These are phyloP conservation scores for Cynanchum wilfordii DNA, from an alignment of 257 asterid genomes.

Conservation along the genomic window DNA sequence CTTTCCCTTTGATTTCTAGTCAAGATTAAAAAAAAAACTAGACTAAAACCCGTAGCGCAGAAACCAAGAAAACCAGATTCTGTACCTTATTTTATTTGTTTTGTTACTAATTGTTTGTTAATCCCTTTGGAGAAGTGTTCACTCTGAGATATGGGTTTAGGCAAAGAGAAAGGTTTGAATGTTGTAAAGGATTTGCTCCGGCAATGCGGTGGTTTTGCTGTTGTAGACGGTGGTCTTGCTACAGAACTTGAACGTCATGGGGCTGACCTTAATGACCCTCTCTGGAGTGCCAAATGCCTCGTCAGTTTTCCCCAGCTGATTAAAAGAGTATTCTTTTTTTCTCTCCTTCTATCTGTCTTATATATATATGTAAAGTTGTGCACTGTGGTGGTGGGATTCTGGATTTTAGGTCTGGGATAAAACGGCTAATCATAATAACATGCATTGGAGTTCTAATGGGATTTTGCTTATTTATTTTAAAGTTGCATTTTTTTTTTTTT, in stretches of 20 bases:
- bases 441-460: background rate
- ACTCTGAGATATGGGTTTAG: conserved; percentile 25
- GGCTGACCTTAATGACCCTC: conserved; percentile 67
- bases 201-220: conserved; percentile 66
- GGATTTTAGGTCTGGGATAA: background rate
- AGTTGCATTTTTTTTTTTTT: background rate
- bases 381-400: background rate
- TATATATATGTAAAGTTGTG: background rate
- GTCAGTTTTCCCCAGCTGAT: conserved; percentile 65
- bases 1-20: background rate
- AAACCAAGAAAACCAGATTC: background rate
- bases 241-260: conserved; percentile 75
- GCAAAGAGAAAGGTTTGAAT: conserved; percentile 14
- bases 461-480: too few species aligned
- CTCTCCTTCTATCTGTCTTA: background rate
- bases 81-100: background rate
- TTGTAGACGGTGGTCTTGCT: conserved; percentile 83
- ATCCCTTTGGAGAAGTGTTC: background rate
- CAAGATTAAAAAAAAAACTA: background rate
- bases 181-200: conserved; percentile 45
- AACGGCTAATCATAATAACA: background rate
- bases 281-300: conserved; percentile 87
- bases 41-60: background rate
- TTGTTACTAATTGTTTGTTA: background rate
- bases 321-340: conserved; percentile 37